Percentiles rank a stretch among this genome's conserved stretches.
Evolutionary conservation across 2,329 filamentous ascomycete genomes (phyloP).

Genomic region (Clonostachys byssicola): DNA sequence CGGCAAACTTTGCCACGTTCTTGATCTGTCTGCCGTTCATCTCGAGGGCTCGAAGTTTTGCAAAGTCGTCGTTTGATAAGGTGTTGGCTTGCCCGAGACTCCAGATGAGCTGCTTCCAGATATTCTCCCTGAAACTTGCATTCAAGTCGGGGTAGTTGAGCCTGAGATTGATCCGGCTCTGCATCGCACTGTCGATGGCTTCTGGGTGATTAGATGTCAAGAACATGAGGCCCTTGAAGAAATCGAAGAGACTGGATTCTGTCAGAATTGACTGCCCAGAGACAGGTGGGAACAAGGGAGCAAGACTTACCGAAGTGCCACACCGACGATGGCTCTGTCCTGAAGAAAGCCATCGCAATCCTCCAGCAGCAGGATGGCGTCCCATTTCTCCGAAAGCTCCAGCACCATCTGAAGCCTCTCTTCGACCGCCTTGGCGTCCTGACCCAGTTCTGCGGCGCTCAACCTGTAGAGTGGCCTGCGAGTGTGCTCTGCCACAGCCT

Average conservation of each 20-base stretch:
- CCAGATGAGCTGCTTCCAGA: conserved; percentile 9
- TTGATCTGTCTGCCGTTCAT: conserved; percentile 48
- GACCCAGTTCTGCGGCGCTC: conserved; percentile 20
- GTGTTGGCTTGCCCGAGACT: conserved; percentile 17
- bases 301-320: conserved; percentile 25
- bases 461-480: conserved; percentile 3
- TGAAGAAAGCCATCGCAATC: conserved; percentile 38
- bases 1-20: conserved; percentile 29
- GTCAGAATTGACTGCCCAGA: not conserved
- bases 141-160: not conserved
- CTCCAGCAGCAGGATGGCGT: conserved; percentile 28
- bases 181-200: conserved; percentile 40
- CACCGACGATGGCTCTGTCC: conserved; percentile 24
- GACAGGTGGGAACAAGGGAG: not conserved
- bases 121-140: not conserved
- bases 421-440: conserved; percentile 37
- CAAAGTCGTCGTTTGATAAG: conserved; percentile 18
- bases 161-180: not conserved
- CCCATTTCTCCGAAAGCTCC: conserved; percentile 57
- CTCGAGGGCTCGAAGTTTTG: conserved; percentile 27
- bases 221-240: conserved; percentile 43
- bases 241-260: conserved; percentile 28
- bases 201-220: conserved; percentile 41
- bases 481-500: conserved; percentile 6
- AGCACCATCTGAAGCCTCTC: conserved; percentile 42